Evolutionary conservation across 176 grass and related monocot genomes (phyloP).

Genomic region (Lolium rigidum): DNA sequence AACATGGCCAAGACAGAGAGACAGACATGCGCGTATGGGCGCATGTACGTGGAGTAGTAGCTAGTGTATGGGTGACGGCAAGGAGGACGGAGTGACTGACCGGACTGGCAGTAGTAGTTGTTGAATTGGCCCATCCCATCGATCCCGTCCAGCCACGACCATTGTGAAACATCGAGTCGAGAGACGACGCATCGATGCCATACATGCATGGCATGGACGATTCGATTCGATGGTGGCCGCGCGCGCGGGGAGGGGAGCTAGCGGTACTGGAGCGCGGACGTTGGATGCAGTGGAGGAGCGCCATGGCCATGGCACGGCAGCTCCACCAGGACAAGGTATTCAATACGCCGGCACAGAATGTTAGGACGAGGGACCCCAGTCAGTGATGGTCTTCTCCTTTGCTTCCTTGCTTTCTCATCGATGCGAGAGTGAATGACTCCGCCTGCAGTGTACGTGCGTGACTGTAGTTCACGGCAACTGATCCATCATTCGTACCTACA

Average conservation of each 20-base stretch:
- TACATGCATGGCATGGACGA: background rate
- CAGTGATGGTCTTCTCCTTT: background rate
- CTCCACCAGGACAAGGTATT: background rate
- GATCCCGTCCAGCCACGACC: background rate
- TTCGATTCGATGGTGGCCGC: background rate
- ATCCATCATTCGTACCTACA: slow-evolving; percentile 18
- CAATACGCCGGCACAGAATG: slow-evolving; percentile 52
- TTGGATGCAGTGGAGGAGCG: slow-evolving; percentile 52
- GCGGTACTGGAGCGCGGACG: slow-evolving; percentile 44
- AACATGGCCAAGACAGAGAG: background rate
- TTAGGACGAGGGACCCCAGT: slow-evolving; percentile 35
- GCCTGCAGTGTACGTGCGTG: slow-evolving; percentile 34
- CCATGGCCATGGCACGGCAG: background rate
- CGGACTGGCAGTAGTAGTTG: slow-evolving; percentile 38
- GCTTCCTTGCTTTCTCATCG: background rate
- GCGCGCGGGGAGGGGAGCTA: background rate
- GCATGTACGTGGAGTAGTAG: background rate
- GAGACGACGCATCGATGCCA: background rate
- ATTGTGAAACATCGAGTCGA: background rate
- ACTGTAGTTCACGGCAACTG: slow-evolving; percentile 44
- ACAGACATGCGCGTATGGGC: slow-evolving; percentile 26
- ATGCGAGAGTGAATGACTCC: background rate
- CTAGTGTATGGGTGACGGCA: background rate
- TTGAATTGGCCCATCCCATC: slow-evolving; percentile 5
- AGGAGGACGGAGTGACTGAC: background rate